These are phyloP conservation scores for Peziza echinospora DNA, from an alignment of 495 filamentous ascomycete genomes.

Conservation along the genomic window DNA sequence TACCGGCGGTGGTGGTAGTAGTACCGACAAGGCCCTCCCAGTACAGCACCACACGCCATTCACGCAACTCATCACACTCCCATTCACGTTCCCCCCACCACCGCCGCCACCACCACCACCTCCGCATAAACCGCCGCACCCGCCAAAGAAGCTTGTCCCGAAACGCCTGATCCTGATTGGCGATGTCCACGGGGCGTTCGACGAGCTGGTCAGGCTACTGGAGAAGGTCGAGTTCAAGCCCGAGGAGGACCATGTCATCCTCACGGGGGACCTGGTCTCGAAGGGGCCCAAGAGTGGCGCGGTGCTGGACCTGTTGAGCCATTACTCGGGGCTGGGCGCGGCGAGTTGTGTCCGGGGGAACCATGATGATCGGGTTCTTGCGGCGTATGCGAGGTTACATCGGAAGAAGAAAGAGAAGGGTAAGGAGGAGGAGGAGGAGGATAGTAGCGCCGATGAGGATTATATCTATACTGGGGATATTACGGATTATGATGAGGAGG, in stretches of 20 bases:
- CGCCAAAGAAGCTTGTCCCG: not conserved
- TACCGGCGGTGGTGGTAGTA: no score
- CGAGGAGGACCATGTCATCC: constrained; percentile 50
- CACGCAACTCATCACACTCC: constrained; percentile 8
- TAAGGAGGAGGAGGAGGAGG: not conserved
- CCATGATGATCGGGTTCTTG: constrained; percentile 67
- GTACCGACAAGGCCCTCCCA: not conserved
- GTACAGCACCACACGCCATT: no score
- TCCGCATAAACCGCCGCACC: not conserved
- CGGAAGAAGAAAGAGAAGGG: constrained; percentile 3
- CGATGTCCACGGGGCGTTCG: constrained; percentile 53
- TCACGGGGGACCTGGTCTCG: constrained; percentile 66
- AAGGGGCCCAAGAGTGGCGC: constrained; percentile 72
- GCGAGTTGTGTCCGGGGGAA: constrained; percentile 78
- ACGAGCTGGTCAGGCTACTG: constrained; percentile 40
- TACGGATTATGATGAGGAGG: not conserved
- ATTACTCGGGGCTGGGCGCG: constrained; percentile 21
- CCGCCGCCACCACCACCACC: not conserved
- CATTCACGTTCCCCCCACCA: not conserved
- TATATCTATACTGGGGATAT: not conserved
- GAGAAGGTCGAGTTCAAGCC: constrained; percentile 40
- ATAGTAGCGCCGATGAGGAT: not conserved
- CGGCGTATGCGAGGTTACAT: constrained; percentile 18
- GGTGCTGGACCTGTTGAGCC: constrained; percentile 51
- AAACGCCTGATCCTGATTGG: constrained; percentile 52